Percentiles rank a stretch among this genome's conserved stretches.
phyloP scores from a whole-genome alignment of 2,329 filamentous ascomycete species.

The Aspergillus glaucus region DNA sequence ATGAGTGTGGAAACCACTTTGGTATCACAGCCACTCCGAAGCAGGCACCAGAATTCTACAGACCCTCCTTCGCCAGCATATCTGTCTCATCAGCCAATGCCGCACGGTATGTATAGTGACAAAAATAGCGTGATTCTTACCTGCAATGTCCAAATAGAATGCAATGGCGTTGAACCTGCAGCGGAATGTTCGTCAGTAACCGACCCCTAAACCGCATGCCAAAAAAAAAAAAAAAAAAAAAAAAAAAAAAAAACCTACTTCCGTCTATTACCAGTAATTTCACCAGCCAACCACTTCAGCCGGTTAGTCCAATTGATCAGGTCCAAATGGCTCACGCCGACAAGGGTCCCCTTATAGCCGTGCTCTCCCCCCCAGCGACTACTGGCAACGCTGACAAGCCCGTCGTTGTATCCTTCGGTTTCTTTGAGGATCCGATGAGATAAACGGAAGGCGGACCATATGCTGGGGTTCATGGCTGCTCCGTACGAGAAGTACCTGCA shows the following conservation, averaged over 20 bases:
- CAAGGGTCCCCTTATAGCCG: constrained; percentile 55
- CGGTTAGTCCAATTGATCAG: constrained; percentile 63
- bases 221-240: background rate
- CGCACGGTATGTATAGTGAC: background rate
- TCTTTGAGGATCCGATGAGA: constrained; percentile 50
- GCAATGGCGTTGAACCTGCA: constrained; percentile 57
- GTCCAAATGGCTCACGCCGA: constrained; percentile 59
- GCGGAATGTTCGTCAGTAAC: background rate
- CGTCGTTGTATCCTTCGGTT: constrained; percentile 56
- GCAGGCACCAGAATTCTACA: constrained; percentile 24
- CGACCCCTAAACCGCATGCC: background rate
- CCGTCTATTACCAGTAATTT: constrained; percentile 49
- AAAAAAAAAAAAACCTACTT: constrained; percentile 37
- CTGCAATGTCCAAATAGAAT: constrained; percentile 61
- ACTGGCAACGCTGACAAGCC: constrained; percentile 55
- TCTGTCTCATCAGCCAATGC: constrained; percentile 28
- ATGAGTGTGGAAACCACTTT: no score
- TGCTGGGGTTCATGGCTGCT: constrained; percentile 49
- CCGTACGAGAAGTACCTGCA: constrained; percentile 58
- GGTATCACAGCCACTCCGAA: background rate
- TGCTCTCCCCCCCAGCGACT: constrained; percentile 52
- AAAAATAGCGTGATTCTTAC: constrained; percentile 31
- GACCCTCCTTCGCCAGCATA: constrained; percentile 64
- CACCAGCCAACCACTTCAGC: constrained; percentile 53
- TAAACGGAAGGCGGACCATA: constrained; percentile 53